Base-by-base conservation (phyloP, 441 rosid species). In the Gossypium lobatum region DNA sequence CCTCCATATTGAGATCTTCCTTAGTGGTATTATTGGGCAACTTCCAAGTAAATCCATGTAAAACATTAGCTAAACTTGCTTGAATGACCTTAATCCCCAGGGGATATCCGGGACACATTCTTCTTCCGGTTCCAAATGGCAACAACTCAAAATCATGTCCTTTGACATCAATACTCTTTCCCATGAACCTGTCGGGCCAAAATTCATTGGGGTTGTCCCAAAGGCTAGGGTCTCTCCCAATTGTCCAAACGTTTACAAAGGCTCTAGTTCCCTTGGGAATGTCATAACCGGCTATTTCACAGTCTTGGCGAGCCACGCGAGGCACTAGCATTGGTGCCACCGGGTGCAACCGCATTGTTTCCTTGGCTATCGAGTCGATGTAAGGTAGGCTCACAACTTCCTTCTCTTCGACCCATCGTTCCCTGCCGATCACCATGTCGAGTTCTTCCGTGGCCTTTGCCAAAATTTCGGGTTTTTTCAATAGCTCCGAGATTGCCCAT, bases 1-100 rank as follows among this genome's bases (percentile, higher is more conserved):
- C 93, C 64, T 84, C 90, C 93, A 89, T 89, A 17, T 78, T 80
- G 75, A 89, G 25, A 0, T 88, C 85, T 6, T 79, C 69, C 0
- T 48, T 39, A 1, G 21, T 57, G 70, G 75, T 70, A 7, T 57
- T 69, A n/a, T 21, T 71, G 4, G 82, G 80, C 57, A 84, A 69
- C 73, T 78, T 79, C 88, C 88, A 84, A 26, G 53, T 21, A 76
- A 84, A 82, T 2, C 84, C 88, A 39, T 84, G 88, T 57, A 84
- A 13, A 20, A 82, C 77, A 77, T 82, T 82, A 3, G 84, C 85
- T 73, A 84, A 70, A 62, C 82, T 82, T 25, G 64, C 21, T n/a
- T 80, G 85, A 21, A 84, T 78, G 69, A 84, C 83, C 75, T 84
- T 84, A 17, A 82, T 50, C 17, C 85, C 87, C 0, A 82, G 70